Percentiles rank a stretch among this genome's conserved stretches.
phyloP scores from a whole-genome alignment of 1,139 yeast genomes.

The Pneumocystis oryctolagi region DNA sequence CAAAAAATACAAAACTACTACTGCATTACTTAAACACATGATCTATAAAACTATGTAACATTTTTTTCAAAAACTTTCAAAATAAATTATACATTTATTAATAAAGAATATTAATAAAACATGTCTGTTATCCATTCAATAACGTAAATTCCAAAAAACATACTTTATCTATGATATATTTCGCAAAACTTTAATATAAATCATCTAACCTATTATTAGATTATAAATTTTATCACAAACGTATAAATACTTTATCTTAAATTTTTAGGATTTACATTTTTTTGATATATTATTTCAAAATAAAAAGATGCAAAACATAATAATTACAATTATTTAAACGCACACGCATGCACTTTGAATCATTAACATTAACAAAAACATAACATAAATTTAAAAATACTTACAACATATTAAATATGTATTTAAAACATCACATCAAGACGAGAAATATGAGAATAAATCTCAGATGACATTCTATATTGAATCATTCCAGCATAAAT shows the following conservation, averaged over 20 bases:
- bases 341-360: not conserved
- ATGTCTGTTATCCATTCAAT: too few relatives aligned
- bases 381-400: not conserved
- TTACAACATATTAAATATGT: not conserved
- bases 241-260: too few relatives aligned
- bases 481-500: slow-evolving; percentile 92
- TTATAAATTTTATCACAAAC: too few relatives aligned
- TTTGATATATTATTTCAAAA: not conserved
- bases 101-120: not conserved
- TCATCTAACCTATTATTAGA: too few relatives aligned
- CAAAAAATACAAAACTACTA: too few relatives aligned
- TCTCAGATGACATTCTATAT: slow-evolving; percentile 83
- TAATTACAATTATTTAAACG: not conserved
- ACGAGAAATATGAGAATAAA: slow-evolving; percentile 12
- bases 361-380: not conserved
- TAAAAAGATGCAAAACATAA: not conserved
- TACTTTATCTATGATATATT: too few relatives aligned
- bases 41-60: not conserved
- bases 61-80: not conserved
- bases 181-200: too few relatives aligned
- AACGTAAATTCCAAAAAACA: too few relatives aligned
- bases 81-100: not conserved
- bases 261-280: not conserved
- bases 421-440: slow-evolving; percentile 10
- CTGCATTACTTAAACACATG: not conserved